These are phyloP conservation scores for Silene vulgaris DNA, from an alignment of 179 eudicot genomes.

Conservation along the genomic window DNA sequence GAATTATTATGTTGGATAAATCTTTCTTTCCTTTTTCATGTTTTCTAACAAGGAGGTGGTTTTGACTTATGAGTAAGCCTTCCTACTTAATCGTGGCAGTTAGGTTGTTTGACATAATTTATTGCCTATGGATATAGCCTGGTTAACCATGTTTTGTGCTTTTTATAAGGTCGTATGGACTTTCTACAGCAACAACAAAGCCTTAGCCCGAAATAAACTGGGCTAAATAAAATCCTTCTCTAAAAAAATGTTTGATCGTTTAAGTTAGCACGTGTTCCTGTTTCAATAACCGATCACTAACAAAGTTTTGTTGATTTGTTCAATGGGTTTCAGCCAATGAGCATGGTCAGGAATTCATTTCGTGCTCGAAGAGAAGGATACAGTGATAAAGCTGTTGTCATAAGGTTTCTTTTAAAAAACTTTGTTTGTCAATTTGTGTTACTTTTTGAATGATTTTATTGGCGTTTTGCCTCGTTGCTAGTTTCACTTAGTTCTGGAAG, in stretches of 20 bases:
- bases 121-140: not conserved
- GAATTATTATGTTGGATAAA: slow-evolving; percentile 2
- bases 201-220: not conserved
- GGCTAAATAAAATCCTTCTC: not conserved
- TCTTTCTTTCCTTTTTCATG: not conserved
- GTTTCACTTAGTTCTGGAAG: not conserved
- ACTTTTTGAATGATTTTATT: not conserved
- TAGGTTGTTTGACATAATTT: not conserved
- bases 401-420: slow-evolving; percentile 47
- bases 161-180: not conserved
- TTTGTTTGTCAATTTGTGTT: not conserved
- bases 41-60: not conserved
- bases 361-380: slow-evolving; percentile 83
- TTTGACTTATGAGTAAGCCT: not conserved
- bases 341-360: slow-evolving; percentile 71
- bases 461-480: not conserved
- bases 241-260: not conserved
- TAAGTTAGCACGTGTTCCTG: not conserved
- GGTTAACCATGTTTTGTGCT: not conserved
- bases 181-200: not conserved
- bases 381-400: slow-evolving; percentile 85
- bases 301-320: slow-evolving; percentile 10
- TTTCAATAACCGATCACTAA: slow-evolving; percentile 12
- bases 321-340: slow-evolving; percentile 59
- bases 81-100: slow-evolving; percentile 5